These are phyloP conservation scores for Gracilaria gracilis DNA, from an alignment of 23 red algal genomes.

Conservation along the genomic window DNA sequence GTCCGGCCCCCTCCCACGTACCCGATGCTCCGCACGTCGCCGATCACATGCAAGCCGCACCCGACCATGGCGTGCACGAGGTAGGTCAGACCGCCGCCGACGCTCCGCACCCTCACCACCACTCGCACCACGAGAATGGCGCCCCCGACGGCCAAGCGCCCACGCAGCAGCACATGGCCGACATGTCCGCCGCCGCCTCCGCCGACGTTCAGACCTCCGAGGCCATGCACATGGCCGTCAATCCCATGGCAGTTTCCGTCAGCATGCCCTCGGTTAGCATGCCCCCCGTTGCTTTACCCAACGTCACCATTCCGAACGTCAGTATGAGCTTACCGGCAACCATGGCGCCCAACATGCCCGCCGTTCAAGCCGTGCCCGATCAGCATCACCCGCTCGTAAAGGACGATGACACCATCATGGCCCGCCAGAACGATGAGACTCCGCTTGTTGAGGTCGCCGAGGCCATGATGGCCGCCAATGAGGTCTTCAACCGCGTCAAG, in stretches of 20 bases:
- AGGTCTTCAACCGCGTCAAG: constrained; percentile 71
- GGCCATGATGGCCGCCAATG: constrained; percentile 62
- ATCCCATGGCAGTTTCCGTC: constrained; percentile 20
- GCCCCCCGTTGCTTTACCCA: not conserved
- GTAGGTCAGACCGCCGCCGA: constrained; percentile 31
- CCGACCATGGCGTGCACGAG: constrained; percentile 12
- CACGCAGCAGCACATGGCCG: constrained; percentile 14
- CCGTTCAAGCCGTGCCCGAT: constrained; percentile 30
- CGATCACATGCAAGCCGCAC: constrained; percentile 7
- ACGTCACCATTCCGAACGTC: constrained; percentile 11
- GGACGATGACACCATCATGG: constrained; percentile 15
- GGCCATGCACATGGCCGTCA: constrained; percentile 29
- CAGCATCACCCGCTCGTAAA: constrained; percentile 17
- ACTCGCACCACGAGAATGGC: constrained; percentile 32
- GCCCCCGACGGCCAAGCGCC: constrained; percentile 24
- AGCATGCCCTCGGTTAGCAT: constrained; percentile 20
- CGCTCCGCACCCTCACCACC: constrained; percentile 6
- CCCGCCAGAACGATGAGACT: constrained; percentile 47
- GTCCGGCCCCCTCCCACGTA: constrained; percentile 39
- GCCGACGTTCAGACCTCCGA: constrained; percentile 16
- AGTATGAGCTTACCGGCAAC: constrained; percentile 3
- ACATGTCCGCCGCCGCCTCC: not conserved
- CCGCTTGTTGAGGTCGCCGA: constrained; percentile 73
- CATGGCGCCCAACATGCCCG: constrained; percentile 34
- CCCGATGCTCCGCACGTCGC: constrained; percentile 27